Conservation (phyloP, 768 basidiomycete species). For the Chalciporus piperatus region DNA sequence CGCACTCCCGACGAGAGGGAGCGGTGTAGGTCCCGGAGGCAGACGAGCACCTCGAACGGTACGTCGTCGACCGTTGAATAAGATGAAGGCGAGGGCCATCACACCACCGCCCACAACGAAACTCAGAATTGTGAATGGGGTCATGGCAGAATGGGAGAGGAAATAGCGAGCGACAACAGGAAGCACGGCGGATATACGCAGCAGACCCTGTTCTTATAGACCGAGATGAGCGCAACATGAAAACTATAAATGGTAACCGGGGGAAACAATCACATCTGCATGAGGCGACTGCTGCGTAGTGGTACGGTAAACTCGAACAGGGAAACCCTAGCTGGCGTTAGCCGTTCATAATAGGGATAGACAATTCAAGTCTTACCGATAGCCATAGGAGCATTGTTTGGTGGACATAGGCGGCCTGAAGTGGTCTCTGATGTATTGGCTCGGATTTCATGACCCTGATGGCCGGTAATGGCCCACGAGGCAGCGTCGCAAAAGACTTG, state of each 20-base stretch:
- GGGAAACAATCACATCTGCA: neutral
- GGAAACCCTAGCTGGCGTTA: too few species aligned
- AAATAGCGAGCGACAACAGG: neutral
- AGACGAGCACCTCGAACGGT: neutral
- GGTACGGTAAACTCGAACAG: too few species aligned
- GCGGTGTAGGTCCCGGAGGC: conserved; percentile 16
- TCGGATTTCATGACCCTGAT: too few species aligned
- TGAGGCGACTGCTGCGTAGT: too few species aligned
- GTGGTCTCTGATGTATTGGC: too few species aligned
- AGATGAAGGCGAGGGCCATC: neutral
- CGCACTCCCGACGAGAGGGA: conserved; percentile 18
- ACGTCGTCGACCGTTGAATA: conserved; percentile 5
- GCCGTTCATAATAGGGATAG: too few species aligned
- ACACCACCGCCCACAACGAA: neutral
- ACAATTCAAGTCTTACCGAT: too few species aligned
- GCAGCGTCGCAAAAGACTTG: too few species aligned
- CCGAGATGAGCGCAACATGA: neutral
- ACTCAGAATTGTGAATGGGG: neutral
- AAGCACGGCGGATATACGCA: neutral
- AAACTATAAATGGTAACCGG: neutral
- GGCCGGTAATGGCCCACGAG: too few species aligned
- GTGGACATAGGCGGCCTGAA: too few species aligned
- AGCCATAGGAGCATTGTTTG: too few species aligned
- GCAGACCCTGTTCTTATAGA: neutral
- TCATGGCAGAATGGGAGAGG: neutral